Percentiles rank a stretch among this genome's conserved stretches.
Conservation (phyloP, 345 rosid species). For the Salix udensis region DNA sequence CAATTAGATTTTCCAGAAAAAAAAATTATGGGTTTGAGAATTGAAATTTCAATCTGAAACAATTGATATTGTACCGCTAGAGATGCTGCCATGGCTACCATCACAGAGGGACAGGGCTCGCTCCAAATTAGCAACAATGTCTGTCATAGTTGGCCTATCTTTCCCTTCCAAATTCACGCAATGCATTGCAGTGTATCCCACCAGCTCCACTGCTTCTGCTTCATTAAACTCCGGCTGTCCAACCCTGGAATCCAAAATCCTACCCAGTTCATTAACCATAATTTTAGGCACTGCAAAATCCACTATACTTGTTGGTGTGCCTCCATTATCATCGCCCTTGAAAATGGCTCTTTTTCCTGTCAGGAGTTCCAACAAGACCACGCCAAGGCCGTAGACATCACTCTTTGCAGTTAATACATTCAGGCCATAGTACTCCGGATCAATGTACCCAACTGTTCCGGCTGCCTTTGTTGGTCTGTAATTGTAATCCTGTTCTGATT, state of each 20-base stretch:
- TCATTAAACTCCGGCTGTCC: conserved; percentile 50
- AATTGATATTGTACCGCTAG: conserved; percentile 51
- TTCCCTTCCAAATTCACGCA: conserved; percentile 73
- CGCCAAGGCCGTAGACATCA: conserved; percentile 87
- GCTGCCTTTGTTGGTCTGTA: conserved; percentile 62
- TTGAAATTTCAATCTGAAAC: conserved; percentile 42
- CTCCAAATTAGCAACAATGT: conserved; percentile 64
- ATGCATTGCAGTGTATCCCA: conserved; percentile 70
- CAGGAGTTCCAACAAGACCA: conserved; percentile 68
- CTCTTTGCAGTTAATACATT: conserved; percentile 77
- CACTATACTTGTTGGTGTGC: conserved; percentile 52
- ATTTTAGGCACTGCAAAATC: conserved; percentile 66
- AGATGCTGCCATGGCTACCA: conserved; percentile 54
- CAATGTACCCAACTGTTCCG: conserved; percentile 88
- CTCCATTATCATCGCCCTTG: conserved; percentile 36
- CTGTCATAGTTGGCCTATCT: conserved; percentile 62
- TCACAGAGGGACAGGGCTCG: conserved; percentile 53
- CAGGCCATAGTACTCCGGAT: conserved; percentile 85
- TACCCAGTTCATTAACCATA: conserved; percentile 35
- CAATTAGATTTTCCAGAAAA: conserved; percentile 1
- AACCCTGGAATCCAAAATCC: conserved; percentile 60
- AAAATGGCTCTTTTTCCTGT: conserved; percentile 76
- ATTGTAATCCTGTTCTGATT: conserved; percentile 26
- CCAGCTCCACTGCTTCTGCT: conserved; percentile 78
- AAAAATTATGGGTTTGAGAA: not conserved